Evolutionary conservation across 2,329 filamentous ascomycete genomes (phyloP).

Genomic region (Ampelomyces quisqualis): DNA sequence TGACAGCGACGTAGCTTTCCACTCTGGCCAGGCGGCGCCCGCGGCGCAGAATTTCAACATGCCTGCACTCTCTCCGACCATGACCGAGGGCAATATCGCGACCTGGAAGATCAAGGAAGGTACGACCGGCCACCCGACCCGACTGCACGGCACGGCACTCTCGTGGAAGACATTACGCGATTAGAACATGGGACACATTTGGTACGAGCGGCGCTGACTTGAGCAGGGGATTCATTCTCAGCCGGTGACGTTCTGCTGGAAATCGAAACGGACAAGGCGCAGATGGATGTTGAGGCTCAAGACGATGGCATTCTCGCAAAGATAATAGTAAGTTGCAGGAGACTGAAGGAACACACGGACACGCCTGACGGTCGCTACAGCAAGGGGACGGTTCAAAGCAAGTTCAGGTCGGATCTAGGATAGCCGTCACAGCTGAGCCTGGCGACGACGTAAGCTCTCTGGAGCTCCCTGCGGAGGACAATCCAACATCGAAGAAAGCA

Average conservation of each 20-base stretch:
- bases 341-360: not conserved
- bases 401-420: conserved; percentile 75
- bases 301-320: conserved; percentile 85
- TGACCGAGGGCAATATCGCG: conserved; percentile 90
- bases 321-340: conserved; percentile 58
- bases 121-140: conserved; percentile 19
- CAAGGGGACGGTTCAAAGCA: conserved; percentile 71
- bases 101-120: conserved; percentile 84
- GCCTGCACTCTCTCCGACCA: conserved; percentile 87
- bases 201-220: conserved; percentile 16
- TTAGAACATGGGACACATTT: not conserved
- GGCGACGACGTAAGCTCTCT: conserved; percentile 76
- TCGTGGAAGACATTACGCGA: not conserved
- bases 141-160: not conserved
- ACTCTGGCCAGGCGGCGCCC: conserved; percentile 61
- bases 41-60: conserved; percentile 87
- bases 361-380: conserved; percentile 27
- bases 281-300: conserved; percentile 92
- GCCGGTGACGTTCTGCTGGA: conserved; percentile 86
- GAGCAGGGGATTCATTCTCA: conserved; percentile 67
- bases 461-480: conserved; percentile 71
- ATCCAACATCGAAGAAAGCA: conserved; percentile 45
- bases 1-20: conserved; percentile 57
- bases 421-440: conserved; percentile 78
- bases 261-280: conserved; percentile 92